Conservation (phyloP, 2,329 filamentous ascomycete species). For the Chaetomiaceae sp. region DNA sequence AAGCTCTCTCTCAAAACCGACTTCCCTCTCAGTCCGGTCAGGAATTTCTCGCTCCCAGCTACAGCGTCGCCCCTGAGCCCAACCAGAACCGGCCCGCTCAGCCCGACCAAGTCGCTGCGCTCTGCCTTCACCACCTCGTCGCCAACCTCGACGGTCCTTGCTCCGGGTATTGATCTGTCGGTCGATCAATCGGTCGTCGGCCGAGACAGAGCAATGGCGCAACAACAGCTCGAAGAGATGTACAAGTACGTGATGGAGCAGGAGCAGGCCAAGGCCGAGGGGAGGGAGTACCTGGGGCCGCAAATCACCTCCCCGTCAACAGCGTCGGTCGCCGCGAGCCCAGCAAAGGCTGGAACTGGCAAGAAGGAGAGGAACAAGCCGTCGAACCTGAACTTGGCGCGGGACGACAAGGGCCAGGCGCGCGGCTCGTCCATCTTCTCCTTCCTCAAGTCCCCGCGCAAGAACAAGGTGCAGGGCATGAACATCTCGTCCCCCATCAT, state of each 20-base stretch:
- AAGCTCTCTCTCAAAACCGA: slow-evolving; percentile 15
- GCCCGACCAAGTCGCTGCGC: slow-evolving; percentile 27
- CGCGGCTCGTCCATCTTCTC: slow-evolving; percentile 54
- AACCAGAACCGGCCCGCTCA: slow-evolving; percentile 30
- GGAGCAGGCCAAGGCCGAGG: slow-evolving; percentile 60
- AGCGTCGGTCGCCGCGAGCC: slow-evolving; percentile 19
- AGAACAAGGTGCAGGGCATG: slow-evolving; percentile 43
- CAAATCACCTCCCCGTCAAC: slow-evolving; percentile 29
- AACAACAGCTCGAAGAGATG: slow-evolving; percentile 80
- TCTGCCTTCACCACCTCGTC: slow-evolving; percentile 33
- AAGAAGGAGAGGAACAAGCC: slow-evolving; percentile 47
- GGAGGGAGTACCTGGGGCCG: slow-evolving; percentile 42
- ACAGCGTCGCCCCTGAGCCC: slow-evolving; percentile 30
- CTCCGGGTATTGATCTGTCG: slow-evolving; percentile 57
- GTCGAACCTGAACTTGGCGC: slow-evolving; percentile 43
- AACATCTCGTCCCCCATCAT: slow-evolving; percentile 60
- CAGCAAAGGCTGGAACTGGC: slow-evolving; percentile 15
- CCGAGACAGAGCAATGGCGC: slow-evolving; percentile 65
- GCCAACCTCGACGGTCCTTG: slow-evolving; percentile 39
- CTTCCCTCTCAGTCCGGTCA: slow-evolving; percentile 28
- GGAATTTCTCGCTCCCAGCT: slow-evolving; percentile 46
- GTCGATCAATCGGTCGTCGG: slow-evolving; percentile 75
- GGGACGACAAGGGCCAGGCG: slow-evolving; percentile 48
- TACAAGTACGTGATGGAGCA: slow-evolving; percentile 91
- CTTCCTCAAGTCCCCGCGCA: slow-evolving; percentile 54